Conservation (phyloP, 805 yeast species). For the Metschnikowia drakensbergensis region DNA sequence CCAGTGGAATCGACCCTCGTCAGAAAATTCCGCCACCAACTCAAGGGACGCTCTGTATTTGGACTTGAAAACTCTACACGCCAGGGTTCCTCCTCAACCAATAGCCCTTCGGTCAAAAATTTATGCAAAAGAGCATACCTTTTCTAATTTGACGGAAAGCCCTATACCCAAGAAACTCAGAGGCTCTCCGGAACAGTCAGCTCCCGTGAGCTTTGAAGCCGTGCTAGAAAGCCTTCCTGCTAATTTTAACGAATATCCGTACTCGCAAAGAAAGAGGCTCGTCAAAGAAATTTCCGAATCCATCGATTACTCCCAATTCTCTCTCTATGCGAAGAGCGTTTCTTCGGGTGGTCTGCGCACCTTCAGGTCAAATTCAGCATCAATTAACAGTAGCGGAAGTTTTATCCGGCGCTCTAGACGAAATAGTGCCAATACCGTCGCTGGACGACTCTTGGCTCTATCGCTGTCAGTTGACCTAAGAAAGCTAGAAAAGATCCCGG, state of each 20-base stretch:
- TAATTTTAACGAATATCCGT: constrained; percentile 54
- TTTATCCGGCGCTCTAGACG: constrained; percentile 29
- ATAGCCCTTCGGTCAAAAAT: constrained; percentile 22
- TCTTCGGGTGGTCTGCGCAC: constrained; percentile 23
- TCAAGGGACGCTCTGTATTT: constrained; percentile 37
- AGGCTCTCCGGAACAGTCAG: constrained; percentile 19
- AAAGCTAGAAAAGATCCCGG: constrained; percentile 25
- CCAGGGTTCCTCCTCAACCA: constrained; percentile 43
- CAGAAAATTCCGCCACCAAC: constrained; percentile 17
- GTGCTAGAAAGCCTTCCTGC: constrained; percentile 33
- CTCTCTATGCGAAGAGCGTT: constrained; percentile 36
- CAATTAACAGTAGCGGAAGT: constrained; percentile 22
- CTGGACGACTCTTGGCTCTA: constrained; percentile 37
- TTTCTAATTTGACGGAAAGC: constrained; percentile 7
- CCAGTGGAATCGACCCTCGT: constrained; percentile 50
- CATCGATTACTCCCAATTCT: constrained; percentile 42
- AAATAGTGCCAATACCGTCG: constrained; percentile 36
- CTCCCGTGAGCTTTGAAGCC: constrained; percentile 36
- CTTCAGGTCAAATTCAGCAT: constrained; percentile 15
- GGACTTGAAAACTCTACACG: constrained; percentile 40
- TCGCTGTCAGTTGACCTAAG: constrained; percentile 35
- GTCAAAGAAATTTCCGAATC: constrained; percentile 36
- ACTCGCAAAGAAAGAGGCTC: constrained; percentile 54
- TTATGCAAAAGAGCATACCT: constrained; percentile 9
- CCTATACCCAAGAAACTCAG: constrained; percentile 26